Percentiles rank a stretch among this genome's conserved stretches.
Evolutionary conservation across 805 yeast species (phyloP).

Genomic region (Maudiozyma saulgeensis): DNA sequence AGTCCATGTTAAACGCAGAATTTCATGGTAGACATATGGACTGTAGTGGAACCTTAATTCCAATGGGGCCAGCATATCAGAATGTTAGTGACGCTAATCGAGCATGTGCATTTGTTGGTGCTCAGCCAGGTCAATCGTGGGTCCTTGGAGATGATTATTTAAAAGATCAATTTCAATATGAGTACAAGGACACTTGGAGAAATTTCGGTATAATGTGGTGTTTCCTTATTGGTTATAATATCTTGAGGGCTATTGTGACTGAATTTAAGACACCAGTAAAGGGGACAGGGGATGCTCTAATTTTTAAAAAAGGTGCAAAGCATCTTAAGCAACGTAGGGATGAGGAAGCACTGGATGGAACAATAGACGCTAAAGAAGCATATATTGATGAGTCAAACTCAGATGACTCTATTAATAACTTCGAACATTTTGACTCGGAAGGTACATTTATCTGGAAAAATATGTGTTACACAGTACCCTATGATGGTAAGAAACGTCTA

Average conservation of each 20-base stretch:
- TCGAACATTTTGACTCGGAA: constrained; percentile 23
- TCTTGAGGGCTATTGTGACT: constrained; percentile 15
- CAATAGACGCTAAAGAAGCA: constrained; percentile 8
- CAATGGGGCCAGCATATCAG: constrained; percentile 46
- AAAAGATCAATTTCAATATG: constrained; percentile 38
- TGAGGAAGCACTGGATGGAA: constrained; percentile 13
- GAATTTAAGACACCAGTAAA: constrained; percentile 18
- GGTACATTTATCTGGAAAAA: constrained; percentile 65
- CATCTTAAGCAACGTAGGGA: constrained; percentile 5
- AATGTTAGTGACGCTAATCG: constrained; percentile 27
- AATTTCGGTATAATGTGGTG: constrained; percentile 61
- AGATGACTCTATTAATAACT: constrained; percentile 3
- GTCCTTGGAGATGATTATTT: constrained; percentile 58
- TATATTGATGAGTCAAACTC: constrained; percentile 3
- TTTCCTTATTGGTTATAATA: constrained; percentile 24
- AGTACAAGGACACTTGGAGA: constrained; percentile 66
- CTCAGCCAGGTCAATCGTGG: constrained; percentile 40
- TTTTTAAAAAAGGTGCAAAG: constrained; percentile 44
- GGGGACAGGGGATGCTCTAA: constrained; percentile 31
- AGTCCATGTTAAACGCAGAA: constrained; percentile 36
- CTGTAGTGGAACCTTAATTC: constrained; percentile 35
- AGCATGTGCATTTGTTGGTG: constrained; percentile 56
- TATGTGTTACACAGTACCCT: constrained; percentile 55
- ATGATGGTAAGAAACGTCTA: constrained; percentile 44
- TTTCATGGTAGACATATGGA: constrained; percentile 22